phyloP scores from a whole-genome alignment of 202 grass and related monocot species.

The Dendrocalamus latiflorus region DNA sequence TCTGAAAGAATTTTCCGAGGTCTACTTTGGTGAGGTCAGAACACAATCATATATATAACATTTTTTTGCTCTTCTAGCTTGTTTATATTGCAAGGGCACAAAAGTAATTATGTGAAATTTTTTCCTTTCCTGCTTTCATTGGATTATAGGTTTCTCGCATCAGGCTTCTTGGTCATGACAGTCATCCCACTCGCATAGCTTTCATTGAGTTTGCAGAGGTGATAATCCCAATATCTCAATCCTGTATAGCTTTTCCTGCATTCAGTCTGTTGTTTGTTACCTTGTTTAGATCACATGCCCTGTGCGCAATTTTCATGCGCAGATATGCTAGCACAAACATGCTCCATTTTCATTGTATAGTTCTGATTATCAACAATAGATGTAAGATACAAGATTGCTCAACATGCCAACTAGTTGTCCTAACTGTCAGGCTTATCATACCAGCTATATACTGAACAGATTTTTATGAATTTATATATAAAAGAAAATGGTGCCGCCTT shows the following conservation, averaged over 20 bases:
- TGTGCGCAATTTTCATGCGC: background rate
- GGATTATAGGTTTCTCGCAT: constrained; percentile 36
- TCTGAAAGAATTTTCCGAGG: constrained; percentile 40
- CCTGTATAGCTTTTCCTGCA: background rate
- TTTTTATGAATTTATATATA: background rate
- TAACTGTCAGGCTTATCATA: background rate
- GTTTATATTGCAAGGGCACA: background rate
- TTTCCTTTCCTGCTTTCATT: background rate
- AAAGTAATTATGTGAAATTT: background rate
- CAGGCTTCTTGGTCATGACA: constrained; percentile 34
- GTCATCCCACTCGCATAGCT: constrained; percentile 31
- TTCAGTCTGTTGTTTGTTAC: background rate
- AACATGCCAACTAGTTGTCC: background rate
- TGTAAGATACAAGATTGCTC: background rate
- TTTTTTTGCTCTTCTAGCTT: background rate
- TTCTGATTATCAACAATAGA: background rate
- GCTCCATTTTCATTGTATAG: background rate
- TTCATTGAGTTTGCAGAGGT: constrained; percentile 55
- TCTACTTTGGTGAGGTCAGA: constrained; percentile 38
- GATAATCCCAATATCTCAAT: background rate
- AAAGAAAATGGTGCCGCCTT: background rate
- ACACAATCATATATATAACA: background rate
- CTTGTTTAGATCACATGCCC: background rate
- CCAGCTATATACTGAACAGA: background rate
- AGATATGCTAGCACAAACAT: background rate